Conservation (phyloP, 352 stramenopile genomes). For the Plasmopara halstedii region DNA sequence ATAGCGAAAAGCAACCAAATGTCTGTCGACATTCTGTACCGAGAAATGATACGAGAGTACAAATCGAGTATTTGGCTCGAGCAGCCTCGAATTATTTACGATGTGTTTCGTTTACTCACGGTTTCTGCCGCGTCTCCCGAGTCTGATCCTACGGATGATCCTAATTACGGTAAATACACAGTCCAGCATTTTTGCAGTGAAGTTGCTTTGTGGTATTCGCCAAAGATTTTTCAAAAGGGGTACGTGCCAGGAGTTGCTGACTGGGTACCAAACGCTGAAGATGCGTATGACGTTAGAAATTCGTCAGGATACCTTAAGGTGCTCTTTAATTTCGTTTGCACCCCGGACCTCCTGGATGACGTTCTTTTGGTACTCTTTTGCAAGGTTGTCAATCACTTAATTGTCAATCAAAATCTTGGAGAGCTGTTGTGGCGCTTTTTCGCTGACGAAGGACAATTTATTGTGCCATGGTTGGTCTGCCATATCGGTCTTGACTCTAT, state of each 20-base stretch:
- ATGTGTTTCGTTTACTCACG: constrained; percentile 71
- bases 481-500: constrained; percentile 83
- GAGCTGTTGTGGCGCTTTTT: constrained; percentile 62
- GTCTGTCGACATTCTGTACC: constrained; percentile 66
- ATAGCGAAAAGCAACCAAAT: constrained; percentile 62
- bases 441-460: constrained; percentile 52
- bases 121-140: constrained; percentile 26
- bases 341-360: constrained; percentile 52
- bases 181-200: constrained; percentile 83
- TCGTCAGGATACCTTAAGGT: constrained; percentile 70
- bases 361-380: constrained; percentile 80
- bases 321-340: constrained; percentile 78
- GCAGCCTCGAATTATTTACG: constrained; percentile 73
- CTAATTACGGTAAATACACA: constrained; percentile 76
- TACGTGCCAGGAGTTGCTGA: constrained; percentile 25
- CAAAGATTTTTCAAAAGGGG: constrained; percentile 66
- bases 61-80: constrained; percentile 68
- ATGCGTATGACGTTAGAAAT: constrained; percentile 45
- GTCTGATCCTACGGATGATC: constrained; percentile 31
- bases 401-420: constrained; percentile 63
- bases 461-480: constrained; percentile 68
- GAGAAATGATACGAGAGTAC: constrained; percentile 65
- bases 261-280: constrained; percentile 26
- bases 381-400: constrained; percentile 81
- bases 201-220: constrained; percentile 64